Evolutionary conservation across 2,329 filamentous ascomycete species (phyloP).

Genomic region (Ampelomyces quisqualis): DNA sequence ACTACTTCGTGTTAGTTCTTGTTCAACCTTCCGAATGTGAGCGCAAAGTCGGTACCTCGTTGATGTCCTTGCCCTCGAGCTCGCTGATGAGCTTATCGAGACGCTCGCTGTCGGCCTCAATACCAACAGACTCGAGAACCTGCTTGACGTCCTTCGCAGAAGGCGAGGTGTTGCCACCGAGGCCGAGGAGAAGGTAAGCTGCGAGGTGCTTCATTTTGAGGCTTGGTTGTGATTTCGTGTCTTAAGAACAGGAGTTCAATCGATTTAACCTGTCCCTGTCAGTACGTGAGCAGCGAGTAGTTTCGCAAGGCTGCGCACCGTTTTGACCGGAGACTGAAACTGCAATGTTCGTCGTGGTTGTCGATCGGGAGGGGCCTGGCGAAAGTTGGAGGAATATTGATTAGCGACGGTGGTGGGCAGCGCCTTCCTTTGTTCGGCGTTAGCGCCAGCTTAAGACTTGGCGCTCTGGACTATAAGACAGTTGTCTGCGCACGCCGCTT

Average conservation of each 20-base stretch:
- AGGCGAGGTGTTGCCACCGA: constrained; percentile 88
- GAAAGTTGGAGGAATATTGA: constrained; percentile 29
- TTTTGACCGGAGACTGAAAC: constrained; percentile 99
- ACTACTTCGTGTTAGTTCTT: constrained; percentile 54
- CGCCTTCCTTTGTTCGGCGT: constrained; percentile 2
- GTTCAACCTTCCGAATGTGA: too few species aligned
- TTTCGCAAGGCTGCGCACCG: constrained; percentile 55
- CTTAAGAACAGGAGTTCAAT: constrained; percentile 87
- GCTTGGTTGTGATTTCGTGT: constrained; percentile 24
- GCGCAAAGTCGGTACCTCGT: constrained; percentile 67
- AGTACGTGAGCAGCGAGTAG: constrained; percentile 10
- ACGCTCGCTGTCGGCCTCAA: constrained; percentile 85
- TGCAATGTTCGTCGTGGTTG: constrained; percentile 70
- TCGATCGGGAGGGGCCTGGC: constrained; percentile 17
- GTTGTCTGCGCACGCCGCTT: constrained; percentile 22
- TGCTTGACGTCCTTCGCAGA: constrained; percentile 75
- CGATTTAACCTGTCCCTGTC: constrained; percentile 62
- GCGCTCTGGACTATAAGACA: constrained; percentile 20
- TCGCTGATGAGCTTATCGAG: constrained; percentile 84
- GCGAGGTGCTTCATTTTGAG: constrained; percentile 99
- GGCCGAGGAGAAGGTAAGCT: constrained; percentile 94
- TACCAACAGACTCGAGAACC: constrained; percentile 90
- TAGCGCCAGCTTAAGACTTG: constrained; percentile 1
- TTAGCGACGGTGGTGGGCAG: constrained; percentile 13
- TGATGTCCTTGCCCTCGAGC: constrained; percentile 88